Evolutionary conservation across 495 filamentous ascomycete species (phyloP).

Genomic region (Penicillium diatomitis): DNA sequence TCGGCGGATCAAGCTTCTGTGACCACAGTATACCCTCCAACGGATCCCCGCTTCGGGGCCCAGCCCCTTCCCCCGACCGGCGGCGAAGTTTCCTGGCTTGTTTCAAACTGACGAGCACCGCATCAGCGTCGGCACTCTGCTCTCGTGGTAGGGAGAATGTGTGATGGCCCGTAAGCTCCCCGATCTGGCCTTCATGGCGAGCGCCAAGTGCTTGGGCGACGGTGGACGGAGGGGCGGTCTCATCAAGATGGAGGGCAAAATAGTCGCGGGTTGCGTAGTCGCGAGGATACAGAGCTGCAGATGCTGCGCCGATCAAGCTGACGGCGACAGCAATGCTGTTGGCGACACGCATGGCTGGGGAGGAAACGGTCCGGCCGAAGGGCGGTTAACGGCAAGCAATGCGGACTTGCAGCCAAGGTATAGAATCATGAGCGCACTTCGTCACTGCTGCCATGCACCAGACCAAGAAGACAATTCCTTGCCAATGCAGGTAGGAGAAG

Average conservation of each 20-base stretch:
- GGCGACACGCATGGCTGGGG: slow-evolving; percentile 27
- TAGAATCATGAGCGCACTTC: neutral
- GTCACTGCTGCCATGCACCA: slow-evolving; percentile 21
- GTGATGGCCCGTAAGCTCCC: slow-evolving; percentile 73
- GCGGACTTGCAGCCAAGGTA: slow-evolving; percentile 9
- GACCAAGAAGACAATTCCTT: neutral
- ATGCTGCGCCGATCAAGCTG: slow-evolving; percentile 24
- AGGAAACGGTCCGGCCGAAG: neutral
- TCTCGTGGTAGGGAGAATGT: slow-evolving; percentile 64
- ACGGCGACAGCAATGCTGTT: slow-evolving; percentile 32
- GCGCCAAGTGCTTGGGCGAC: slow-evolving; percentile 67
- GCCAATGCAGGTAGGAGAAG: neutral
- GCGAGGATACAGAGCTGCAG: slow-evolving; percentile 38
- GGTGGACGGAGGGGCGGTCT: slow-evolving; percentile 53
- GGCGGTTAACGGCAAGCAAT: slow-evolving; percentile 4
- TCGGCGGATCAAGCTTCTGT: slow-evolving; percentile 65
- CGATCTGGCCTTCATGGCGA: slow-evolving; percentile 73
- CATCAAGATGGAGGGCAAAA: slow-evolving; percentile 77
- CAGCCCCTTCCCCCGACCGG: slow-evolving; percentile 39
- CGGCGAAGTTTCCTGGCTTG: slow-evolving; percentile 42
- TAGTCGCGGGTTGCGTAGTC: slow-evolving; percentile 73
- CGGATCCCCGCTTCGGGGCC: slow-evolving; percentile 42
- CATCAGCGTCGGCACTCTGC: slow-evolving; percentile 46
- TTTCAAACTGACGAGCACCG: slow-evolving; percentile 48
- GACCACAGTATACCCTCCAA: slow-evolving; percentile 70